Conservation (phyloP, 2,329 filamentous ascomycete genomes). For the Aspergillus oerlinghausenensis region DNA sequence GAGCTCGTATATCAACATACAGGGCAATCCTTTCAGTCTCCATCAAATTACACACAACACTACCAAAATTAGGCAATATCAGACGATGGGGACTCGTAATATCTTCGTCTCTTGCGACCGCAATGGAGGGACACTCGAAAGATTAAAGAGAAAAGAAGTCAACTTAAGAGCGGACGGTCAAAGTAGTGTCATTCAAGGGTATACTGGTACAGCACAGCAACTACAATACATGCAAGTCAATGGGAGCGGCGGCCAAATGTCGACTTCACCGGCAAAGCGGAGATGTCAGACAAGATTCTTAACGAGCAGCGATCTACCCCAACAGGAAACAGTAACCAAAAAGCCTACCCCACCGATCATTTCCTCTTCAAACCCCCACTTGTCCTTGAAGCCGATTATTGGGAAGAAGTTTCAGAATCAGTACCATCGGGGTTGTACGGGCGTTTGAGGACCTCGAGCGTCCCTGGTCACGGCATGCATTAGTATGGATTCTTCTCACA, state of each 20-base stretch:
- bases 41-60: neutral
- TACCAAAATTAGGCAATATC: neutral
- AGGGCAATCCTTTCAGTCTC: neutral
- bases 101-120: neutral
- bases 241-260: neutral
- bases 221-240: slow-evolving; percentile 16
- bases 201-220: slow-evolving; percentile 21
- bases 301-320: neutral
- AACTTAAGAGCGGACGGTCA: neutral
- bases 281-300: neutral
- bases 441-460: slow-evolving; percentile 33
- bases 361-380: neutral
- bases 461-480: slow-evolving; percentile 16
- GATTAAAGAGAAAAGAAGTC: neutral
- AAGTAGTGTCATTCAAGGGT: slow-evolving; percentile 24
- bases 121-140: neutral
- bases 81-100: neutral
- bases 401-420: slow-evolving; percentile 7
- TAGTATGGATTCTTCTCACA: neutral
- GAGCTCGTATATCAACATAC: neutral
- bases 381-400: slow-evolving; percentile 6
- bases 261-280: slow-evolving; percentile 1
- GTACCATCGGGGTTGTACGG: slow-evolving; percentile 11
- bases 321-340: neutral
- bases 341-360: neutral